Percentiles rank a stretch among this genome's conserved stretches.
Conservation (phyloP, 176 grass and related monocot genomes). For the Typha latifolia region DNA sequence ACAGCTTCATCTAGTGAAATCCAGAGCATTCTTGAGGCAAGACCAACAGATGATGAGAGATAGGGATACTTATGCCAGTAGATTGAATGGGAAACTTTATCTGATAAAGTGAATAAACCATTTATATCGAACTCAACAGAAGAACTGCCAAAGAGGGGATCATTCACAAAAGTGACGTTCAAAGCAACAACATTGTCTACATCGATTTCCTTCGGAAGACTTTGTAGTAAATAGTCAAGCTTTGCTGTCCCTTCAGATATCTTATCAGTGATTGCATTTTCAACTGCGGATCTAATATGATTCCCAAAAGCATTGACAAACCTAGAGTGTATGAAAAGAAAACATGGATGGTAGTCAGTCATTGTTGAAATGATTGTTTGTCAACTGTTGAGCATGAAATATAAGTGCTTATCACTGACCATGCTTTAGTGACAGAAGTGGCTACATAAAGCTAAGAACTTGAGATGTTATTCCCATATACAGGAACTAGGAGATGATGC, state of each 20-base stretch:
- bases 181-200: conserved; percentile 54
- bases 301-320: conserved; percentile 76
- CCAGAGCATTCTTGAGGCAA: conserved; percentile 67
- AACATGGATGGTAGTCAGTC: conserved; percentile 11
- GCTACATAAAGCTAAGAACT: too few relatives aligned
- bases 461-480: too few relatives aligned
- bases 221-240: conserved; percentile 70
- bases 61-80: conserved; percentile 19
- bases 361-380: neutral
- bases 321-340: conserved; percentile 33
- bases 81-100: conserved; percentile 13
- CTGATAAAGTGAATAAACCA: conserved; percentile 62
- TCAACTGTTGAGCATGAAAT: too few relatives aligned
- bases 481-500: too few relatives aligned
- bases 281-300: conserved; percentile 70
- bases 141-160: conserved; percentile 60
- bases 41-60: conserved; percentile 30
- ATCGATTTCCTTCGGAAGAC: conserved; percentile 74
- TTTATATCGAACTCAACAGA: conserved; percentile 90
- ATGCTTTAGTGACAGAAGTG: too few relatives aligned
- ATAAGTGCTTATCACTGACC: too few relatives aligned
- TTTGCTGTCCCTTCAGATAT: conserved; percentile 54
- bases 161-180: conserved; percentile 80
- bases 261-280: conserved; percentile 66
- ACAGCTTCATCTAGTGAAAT: conserved; percentile 83